Evolutionary conservation across 257 asterid species (phyloP).

Genomic region (Paraleonurus japonicus): DNA sequence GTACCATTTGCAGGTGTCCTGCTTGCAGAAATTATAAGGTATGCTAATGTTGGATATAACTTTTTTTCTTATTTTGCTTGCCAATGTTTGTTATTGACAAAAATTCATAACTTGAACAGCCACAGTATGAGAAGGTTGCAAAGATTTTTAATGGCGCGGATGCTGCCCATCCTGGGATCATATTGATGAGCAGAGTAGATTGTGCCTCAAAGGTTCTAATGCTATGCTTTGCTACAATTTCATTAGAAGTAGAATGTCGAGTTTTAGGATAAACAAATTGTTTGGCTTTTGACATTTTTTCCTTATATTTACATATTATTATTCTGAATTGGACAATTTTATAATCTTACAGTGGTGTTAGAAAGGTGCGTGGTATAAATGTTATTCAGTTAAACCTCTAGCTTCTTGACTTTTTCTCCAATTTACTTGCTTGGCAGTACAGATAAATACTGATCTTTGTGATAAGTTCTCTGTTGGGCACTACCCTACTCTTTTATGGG

Average conservation of each 20-base stretch:
- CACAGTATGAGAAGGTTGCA: constrained; percentile 92
- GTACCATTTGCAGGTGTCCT: constrained; percentile 80
- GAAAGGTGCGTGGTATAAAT: not conserved
- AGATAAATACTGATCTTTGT: constrained; percentile 80
- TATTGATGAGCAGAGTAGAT: constrained; percentile 90
- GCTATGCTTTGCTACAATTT: constrained; percentile 25
- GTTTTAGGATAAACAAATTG: constrained; percentile 1
- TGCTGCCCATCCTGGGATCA: constrained; percentile 83
- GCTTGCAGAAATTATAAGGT: constrained; percentile 99
- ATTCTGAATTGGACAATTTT: constrained; percentile 1
- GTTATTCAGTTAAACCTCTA: constrained; percentile 13
- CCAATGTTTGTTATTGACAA: constrained; percentile 28
- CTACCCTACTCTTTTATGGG: constrained; percentile 92
- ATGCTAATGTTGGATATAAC: constrained; percentile 15
- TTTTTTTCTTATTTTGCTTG: constrained; percentile 2
- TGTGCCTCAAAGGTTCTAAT: constrained; percentile 80
- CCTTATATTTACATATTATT: not conserved
- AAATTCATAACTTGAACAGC: constrained; percentile 48
- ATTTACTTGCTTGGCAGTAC: constrained; percentile 84
- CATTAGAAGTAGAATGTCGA: not conserved
- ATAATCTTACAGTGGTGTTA: not conserved
- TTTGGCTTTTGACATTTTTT: not conserved
- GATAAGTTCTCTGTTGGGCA: constrained; percentile 73
- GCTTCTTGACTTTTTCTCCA: constrained; percentile 38
- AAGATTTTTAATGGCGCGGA: constrained; percentile 84